phyloP scores from a whole-genome alignment of 148 eudicot genomes.

The Suaeda aralocaspica region DNA sequence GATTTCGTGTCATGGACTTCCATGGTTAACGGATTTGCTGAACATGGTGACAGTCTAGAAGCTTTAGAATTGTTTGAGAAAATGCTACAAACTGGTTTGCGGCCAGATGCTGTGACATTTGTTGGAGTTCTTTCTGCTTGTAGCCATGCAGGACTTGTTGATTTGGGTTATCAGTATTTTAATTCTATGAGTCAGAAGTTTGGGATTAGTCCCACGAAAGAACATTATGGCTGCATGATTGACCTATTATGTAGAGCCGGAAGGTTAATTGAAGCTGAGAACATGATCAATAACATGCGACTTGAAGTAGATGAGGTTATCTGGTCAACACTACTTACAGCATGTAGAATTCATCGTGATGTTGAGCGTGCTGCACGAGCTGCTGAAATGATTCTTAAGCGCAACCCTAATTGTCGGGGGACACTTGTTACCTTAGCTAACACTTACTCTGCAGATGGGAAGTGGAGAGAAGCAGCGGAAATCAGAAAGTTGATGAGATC shows the following conservation, averaged over 20 bases:
- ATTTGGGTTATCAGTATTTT: slow-evolving; percentile 60
- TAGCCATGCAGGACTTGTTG: slow-evolving; percentile 82
- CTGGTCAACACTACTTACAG: slow-evolving; percentile 82
- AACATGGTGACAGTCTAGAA: slow-evolving; percentile 72
- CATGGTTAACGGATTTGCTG: slow-evolving; percentile 91
- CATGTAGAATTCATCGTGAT: slow-evolving; percentile 65
- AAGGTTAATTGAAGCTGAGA: slow-evolving; percentile 63
- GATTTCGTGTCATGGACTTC: slow-evolving; percentile 89
- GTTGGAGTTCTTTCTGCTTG: slow-evolving; percentile 89
- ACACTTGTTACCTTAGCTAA: slow-evolving; percentile 74
- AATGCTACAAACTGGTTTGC: slow-evolving; percentile 44
- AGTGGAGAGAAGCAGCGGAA: slow-evolving; percentile 75
- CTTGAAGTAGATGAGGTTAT: slow-evolving; percentile 64
- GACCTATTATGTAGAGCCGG: slow-evolving; percentile 89
- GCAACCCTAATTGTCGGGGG: slow-evolving; percentile 66
- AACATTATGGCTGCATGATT: slow-evolving; percentile 92
- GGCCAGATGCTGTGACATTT: slow-evolving; percentile 82
- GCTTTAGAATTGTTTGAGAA: slow-evolving; percentile 65
- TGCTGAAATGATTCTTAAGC: slow-evolving; percentile 55
- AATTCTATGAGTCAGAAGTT: slow-evolving; percentile 48
- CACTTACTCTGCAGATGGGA: slow-evolving; percentile 64
- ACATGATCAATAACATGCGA: slow-evolving; percentile 73
- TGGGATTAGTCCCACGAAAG: slow-evolving; percentile 52
- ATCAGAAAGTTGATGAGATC: slow-evolving; percentile 68
- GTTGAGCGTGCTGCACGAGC: slow-evolving; percentile 59